These are phyloP conservation scores for Uncinocarpus reesii DNA, from an alignment of 2,329 filamentous ascomycete species.

Conservation along the genomic window DNA sequence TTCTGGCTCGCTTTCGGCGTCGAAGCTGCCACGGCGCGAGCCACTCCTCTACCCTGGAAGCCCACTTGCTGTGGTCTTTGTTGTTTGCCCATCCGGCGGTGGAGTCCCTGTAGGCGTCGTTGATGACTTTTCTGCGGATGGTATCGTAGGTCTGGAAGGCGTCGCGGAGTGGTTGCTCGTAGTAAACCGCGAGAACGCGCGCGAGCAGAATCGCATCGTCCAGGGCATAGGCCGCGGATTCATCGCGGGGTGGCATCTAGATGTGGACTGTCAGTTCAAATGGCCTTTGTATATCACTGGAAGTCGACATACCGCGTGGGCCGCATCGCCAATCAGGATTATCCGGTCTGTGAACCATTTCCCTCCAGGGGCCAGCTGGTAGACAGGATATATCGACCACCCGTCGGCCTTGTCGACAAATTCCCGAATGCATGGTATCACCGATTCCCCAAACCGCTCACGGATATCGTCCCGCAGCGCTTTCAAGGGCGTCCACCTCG, in stretches of 20 bases:
- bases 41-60: slow-evolving; percentile 31
- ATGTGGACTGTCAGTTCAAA: neutral
- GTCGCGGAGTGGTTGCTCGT: slow-evolving; percentile 25
- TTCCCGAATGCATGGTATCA: slow-evolving; percentile 31
- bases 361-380: slow-evolving; percentile 31
- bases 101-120: slow-evolving; percentile 33
- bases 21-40: slow-evolving; percentile 30
- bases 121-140: slow-evolving; percentile 30
- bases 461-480: slow-evolving; percentile 30
- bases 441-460: slow-evolving; percentile 28
- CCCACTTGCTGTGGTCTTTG: slow-evolving; percentile 30
- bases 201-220: slow-evolving; percentile 39
- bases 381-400: slow-evolving; percentile 39
- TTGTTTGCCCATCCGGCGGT: slow-evolving; percentile 33
- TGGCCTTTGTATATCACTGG: neutral
- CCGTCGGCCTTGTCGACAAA: slow-evolving; percentile 28
- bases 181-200: slow-evolving; percentile 29
- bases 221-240: slow-evolving; percentile 37
- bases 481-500: slow-evolving; percentile 27
- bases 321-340: slow-evolving; percentile 39
- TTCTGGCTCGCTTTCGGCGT: slow-evolving; percentile 22
- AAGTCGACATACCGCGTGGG: slow-evolving; percentile 34
- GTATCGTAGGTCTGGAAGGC: slow-evolving; percentile 32
- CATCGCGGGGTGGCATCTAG: slow-evolving; percentile 40
- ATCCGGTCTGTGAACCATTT: slow-evolving; percentile 34